Evolutionary conservation across 345 rosid species (phyloP), one percentile per base, ranked within the genome.

Genomic region (Moricandia arvensis): DNA sequence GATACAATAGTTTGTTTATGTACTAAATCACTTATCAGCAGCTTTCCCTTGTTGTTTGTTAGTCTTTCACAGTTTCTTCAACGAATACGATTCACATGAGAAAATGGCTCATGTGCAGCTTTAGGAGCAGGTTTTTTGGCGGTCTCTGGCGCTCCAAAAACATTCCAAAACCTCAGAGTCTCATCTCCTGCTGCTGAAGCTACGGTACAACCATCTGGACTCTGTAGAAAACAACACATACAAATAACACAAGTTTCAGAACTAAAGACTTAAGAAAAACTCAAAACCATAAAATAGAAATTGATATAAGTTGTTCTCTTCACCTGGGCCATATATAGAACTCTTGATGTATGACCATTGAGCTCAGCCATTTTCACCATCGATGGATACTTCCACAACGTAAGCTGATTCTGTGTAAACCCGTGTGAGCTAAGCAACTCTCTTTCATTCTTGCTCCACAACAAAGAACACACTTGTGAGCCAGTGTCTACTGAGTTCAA

Each of bases 191-290:
- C 60, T 55, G 60, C 60, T 21, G 60, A 21, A 24, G 60, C 60
- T 57, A 57, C 61, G 8, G 61, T 57, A 26, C 61, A 57, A 26
- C 61, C 61, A 57, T 57, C 61, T 26, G 61, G 61, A 57, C 61
- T 57, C 61, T 57, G 61, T 57, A 57, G 34, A 49, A 26, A 43
- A 43, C 5, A 41, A 57, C 60, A 57, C 16, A 54, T 0, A 5
- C 16, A 26, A 57, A 57, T 11, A 57, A 12, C 1, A 26, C 16
- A 57, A 57, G 33, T 26, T 57, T 57, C 6, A 26, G 61, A 57
- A 12, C 15, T 57, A 11, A 57, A 26, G 33, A 55, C 47, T 5
- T 41, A 2, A 4, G 5, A 5, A 45, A 45, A 45, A 45, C 17
- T 5, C 53, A 31, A 47, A 47, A 47, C 54, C 18, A 47, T 8